phyloP scores from a whole-genome alignment of 352 stramenopile genomes.

The Globisporangium recalcitrans region DNA sequence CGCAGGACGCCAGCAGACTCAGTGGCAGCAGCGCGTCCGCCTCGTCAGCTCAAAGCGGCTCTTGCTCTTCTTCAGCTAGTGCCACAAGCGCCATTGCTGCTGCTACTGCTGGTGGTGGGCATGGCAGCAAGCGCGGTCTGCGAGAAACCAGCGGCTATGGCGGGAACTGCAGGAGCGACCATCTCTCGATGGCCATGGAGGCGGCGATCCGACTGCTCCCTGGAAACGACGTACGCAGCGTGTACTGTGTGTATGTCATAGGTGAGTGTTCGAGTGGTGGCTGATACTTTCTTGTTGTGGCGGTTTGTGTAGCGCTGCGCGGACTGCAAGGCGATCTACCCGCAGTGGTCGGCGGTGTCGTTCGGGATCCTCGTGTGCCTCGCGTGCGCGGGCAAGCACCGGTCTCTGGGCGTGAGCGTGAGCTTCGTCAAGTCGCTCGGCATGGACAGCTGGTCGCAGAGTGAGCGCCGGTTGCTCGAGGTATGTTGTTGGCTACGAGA shows the following conservation, averaged over 20 bases:
- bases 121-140: background rate
- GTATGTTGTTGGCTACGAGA: constrained; percentile 11
- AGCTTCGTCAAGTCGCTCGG: constrained; percentile 83
- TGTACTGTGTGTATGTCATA: background rate
- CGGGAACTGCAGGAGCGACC: constrained; percentile 14
- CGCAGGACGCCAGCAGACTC: background rate
- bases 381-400: constrained; percentile 67
- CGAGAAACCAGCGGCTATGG: constrained; percentile 4
- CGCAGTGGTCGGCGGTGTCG: constrained; percentile 79
- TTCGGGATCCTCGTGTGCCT: constrained; percentile 83
- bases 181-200: constrained; percentile 45
- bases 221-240: constrained; percentile 62
- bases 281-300: background rate
- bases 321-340: constrained; percentile 76
- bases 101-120: background rate
- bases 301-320: constrained; percentile 46
- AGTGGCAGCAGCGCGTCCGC: background rate
- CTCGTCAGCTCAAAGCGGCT: background rate
- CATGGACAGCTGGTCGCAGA: constrained; percentile 70
- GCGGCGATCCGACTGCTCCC: constrained; percentile 57
- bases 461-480: constrained; percentile 54
- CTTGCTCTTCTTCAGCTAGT: background rate
- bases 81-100: background rate
- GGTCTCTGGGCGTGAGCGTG: constrained; percentile 68
- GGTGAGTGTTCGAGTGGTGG: background rate